Evolutionary conservation across 176 grass and related monocot genomes (phyloP).

Genomic region (Tillandsia leiboldiana): DNA sequence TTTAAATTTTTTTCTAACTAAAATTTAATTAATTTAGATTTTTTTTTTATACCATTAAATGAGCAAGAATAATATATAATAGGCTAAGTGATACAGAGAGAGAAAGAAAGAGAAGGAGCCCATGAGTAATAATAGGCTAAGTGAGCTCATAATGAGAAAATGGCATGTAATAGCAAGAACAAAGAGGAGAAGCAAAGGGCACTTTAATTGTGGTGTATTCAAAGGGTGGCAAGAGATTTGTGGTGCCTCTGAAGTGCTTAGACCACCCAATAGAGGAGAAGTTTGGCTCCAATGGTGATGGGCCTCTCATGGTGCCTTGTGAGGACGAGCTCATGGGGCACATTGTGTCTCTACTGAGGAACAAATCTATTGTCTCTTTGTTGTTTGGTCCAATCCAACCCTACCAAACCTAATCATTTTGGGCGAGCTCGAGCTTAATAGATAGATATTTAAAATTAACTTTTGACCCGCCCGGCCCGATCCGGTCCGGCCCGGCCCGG

Average conservation of each 20-base stretch:
- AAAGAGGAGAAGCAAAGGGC: conserved; percentile 17
- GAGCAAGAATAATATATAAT: background rate
- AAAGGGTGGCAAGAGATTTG: conserved; percentile 21
- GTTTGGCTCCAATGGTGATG: conserved; percentile 17
- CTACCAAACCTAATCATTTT: too few species aligned
- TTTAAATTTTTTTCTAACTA: too few species aligned
- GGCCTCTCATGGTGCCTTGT: conserved; percentile 25
- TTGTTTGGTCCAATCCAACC: too few species aligned
- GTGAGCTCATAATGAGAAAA: conserved; percentile 18
- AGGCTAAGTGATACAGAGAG: background rate
- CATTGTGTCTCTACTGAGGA: conserved; percentile 15
- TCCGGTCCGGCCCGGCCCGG: too few species aligned
- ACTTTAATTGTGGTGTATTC: conserved; percentile 28
- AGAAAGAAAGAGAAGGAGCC: background rate
- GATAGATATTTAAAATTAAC: too few species aligned
- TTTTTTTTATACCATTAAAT: too few species aligned
- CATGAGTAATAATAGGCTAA: conserved; percentile 9
- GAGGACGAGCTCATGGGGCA: conserved; percentile 34
- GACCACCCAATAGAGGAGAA: conserved; percentile 31
- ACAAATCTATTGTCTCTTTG: too few species aligned
- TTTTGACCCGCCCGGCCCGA: too few species aligned
- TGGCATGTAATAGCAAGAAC: conserved; percentile 11
- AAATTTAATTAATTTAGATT: too few species aligned
- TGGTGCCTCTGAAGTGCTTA: conserved; percentile 24
- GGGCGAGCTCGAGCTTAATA: too few species aligned